These are phyloP conservation scores for Colletotrichum abscissum DNA, from an alignment of 2,329 filamentous ascomycete species.

Conservation along the genomic window DNA sequence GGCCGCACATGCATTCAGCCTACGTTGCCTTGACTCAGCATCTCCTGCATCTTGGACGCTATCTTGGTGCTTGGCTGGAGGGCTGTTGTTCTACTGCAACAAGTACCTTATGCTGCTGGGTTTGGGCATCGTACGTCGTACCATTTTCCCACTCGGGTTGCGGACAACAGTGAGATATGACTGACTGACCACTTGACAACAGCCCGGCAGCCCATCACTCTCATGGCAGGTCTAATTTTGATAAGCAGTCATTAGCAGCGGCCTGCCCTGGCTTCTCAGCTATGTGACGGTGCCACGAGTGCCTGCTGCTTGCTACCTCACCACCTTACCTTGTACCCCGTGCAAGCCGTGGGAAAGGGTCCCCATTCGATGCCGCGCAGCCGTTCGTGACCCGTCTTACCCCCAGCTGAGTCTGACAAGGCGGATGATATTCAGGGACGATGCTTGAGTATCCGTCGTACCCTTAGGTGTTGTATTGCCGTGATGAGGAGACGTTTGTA, in stretches of 20 bases:
- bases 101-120: background rate
- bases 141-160: background rate
- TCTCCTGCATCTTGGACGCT: constrained; percentile 14
- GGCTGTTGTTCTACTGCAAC: background rate
- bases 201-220: no score
- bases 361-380: background rate
- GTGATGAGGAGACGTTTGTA: background rate
- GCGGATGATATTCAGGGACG: background rate
- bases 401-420: background rate
- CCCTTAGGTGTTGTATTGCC: background rate
- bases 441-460: background rate
- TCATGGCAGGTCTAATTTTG: no score
- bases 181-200: background rate
- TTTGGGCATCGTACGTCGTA: background rate
- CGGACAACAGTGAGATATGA: background rate
- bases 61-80: background rate
- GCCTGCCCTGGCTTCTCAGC: background rate
- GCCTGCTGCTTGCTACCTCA: background rate
- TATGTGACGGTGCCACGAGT: background rate
- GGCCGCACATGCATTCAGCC: constrained; percentile 19
- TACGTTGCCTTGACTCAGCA: constrained; percentile 24
- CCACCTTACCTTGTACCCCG: background rate
- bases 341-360: background rate
- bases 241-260: background rate
- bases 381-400: background rate